These are phyloP conservation scores for Rhinocladiella similis DNA, from an alignment of 2,329 filamentous ascomycete species.

Conservation along the genomic window DNA sequence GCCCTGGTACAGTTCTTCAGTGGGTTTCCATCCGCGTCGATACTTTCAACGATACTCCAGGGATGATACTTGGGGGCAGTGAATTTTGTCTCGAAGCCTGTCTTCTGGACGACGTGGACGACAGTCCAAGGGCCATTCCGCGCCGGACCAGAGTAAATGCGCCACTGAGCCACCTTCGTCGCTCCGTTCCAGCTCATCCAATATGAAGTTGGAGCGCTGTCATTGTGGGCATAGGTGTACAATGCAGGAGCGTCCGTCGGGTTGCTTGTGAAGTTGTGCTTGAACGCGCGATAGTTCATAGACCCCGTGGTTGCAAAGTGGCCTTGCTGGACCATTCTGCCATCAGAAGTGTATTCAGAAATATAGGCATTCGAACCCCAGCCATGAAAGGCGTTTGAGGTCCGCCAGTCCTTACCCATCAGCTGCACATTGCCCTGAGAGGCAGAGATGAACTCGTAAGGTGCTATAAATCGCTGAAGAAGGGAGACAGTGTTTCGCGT, in stretches of 20 bases:
- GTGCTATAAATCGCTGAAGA: slow-evolving; percentile 33
- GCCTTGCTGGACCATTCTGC: slow-evolving; percentile 39
- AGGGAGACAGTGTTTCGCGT: slow-evolving; percentile 36
- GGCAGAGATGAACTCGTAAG: slow-evolving; percentile 13
- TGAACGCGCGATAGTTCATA: slow-evolving; percentile 46
- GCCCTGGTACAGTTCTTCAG: slow-evolving; percentile 17
- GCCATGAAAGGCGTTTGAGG: slow-evolving; percentile 41
- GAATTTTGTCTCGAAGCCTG: slow-evolving; percentile 42
- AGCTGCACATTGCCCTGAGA: slow-evolving; percentile 42
- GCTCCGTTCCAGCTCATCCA: slow-evolving; percentile 51
- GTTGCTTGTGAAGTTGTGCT: slow-evolving; percentile 31
- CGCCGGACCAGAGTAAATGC: slow-evolving; percentile 31
- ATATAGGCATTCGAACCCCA: slow-evolving; percentile 44
- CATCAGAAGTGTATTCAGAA: slow-evolving; percentile 40
- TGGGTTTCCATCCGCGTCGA: slow-evolving; percentile 16
- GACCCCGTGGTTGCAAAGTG: slow-evolving; percentile 35
- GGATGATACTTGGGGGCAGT: slow-evolving; percentile 18
- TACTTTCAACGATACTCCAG: slow-evolving; percentile 21
- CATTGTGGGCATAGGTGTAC: slow-evolving; percentile 20
- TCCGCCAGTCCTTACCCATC: slow-evolving; percentile 17
- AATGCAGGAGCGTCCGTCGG: slow-evolving; percentile 21
- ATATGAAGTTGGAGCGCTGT: slow-evolving; percentile 27
- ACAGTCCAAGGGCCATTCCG: slow-evolving; percentile 29
- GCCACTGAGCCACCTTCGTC: slow-evolving; percentile 46
- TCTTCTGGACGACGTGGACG: slow-evolving; percentile 34